A percentile compares a stretch with the other conserved stretches of the same genome.
phyloP scores from a whole-genome alignment of 2,329 filamentous ascomycete species.

The Cladosporium sp. region DNA sequence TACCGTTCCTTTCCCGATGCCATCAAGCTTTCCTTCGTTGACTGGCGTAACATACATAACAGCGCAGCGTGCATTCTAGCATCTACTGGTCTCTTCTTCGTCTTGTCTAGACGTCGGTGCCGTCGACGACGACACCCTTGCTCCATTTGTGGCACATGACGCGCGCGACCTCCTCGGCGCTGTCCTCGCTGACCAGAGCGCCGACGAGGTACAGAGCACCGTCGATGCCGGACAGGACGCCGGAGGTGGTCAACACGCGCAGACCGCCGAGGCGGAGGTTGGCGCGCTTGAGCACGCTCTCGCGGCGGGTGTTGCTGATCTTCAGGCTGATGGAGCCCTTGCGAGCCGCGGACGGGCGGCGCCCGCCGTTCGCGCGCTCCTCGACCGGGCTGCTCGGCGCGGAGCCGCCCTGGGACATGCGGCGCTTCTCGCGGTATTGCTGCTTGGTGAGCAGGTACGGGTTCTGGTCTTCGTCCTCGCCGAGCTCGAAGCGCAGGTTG shows the following conservation, averaged over 20 bases:
- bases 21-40: not conserved
- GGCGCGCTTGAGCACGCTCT: slow-evolving; percentile 72
- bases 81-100: slow-evolving; percentile 3
- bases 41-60: not conserved
- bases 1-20: not conserved
- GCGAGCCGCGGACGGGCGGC: slow-evolving; percentile 42
- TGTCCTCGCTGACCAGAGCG: slow-evolving; percentile 70
- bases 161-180: slow-evolving; percentile 68
- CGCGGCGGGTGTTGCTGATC: slow-evolving; percentile 65
- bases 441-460: slow-evolving; percentile 74
- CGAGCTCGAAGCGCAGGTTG: slow-evolving; percentile 79
- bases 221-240: slow-evolving; percentile 73
- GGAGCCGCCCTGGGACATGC: slow-evolving; percentile 35
- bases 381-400: slow-evolving; percentile 27
- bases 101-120: slow-evolving; percentile 64
- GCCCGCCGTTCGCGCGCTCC: slow-evolving; percentile 25
- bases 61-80: slow-evolving; percentile 1
- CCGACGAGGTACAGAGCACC: slow-evolving; percentile 79
- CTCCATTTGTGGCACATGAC: slow-evolving; percentile 77
- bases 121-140: slow-evolving; percentile 78
- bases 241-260: slow-evolving; percentile 73
- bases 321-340: slow-evolving; percentile 83
- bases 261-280: slow-evolving; percentile 64
- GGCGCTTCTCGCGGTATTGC: slow-evolving; percentile 43
- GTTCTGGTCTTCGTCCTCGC: slow-evolving; percentile 72